Percentiles rank a stretch among this genome's conserved stretches.
phyloP scores from a whole-genome alignment of 1,284 basidiomycete genomes.

The Tetrapyrgos nigripes region DNA sequence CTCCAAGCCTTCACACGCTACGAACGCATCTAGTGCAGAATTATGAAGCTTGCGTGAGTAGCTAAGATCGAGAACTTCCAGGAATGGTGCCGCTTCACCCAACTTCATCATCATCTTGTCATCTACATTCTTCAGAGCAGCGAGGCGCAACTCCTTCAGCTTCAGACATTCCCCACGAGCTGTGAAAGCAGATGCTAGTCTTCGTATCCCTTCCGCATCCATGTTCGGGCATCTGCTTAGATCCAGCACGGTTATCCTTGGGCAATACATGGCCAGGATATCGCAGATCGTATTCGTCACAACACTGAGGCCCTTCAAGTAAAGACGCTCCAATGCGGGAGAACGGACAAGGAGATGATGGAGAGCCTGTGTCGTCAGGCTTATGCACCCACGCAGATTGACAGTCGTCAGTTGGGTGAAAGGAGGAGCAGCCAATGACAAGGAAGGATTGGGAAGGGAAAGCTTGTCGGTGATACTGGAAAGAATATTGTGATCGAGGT shows the following conservation, averaged over 20 bases:
- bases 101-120: slow-evolving; percentile 66
- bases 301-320: slow-evolving; percentile 69
- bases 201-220: slow-evolving; percentile 65
- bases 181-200: slow-evolving; percentile 48
- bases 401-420: slow-evolving; percentile 72
- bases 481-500: slow-evolving; percentile 56
- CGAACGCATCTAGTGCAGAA: slow-evolving; percentile 75
- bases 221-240: slow-evolving; percentile 78
- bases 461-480: slow-evolving; percentile 59
- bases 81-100: slow-evolving; percentile 68
- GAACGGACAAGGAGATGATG: slow-evolving; percentile 76
- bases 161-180: slow-evolving; percentile 50
- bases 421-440: slow-evolving; percentile 34
- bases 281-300: slow-evolving; percentile 80
- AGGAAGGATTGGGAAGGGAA: slow-evolving; percentile 46
- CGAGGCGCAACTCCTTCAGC: slow-evolving; percentile 67
- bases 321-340: slow-evolving; percentile 63
- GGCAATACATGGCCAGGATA: slow-evolving; percentile 64
- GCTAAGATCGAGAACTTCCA: slow-evolving; percentile 86
- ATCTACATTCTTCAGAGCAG: slow-evolving; percentile 66
- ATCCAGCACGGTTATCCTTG: slow-evolving; percentile 67
- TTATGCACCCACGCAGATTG: slow-evolving; percentile 78
- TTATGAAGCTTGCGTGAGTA: slow-evolving; percentile 76
- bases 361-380: slow-evolving; percentile 69
- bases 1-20: slow-evolving; percentile 60